phyloP scores from a whole-genome alignment of 495 filamentous ascomycete genomes.

The Neurospora tetraspora region DNA sequence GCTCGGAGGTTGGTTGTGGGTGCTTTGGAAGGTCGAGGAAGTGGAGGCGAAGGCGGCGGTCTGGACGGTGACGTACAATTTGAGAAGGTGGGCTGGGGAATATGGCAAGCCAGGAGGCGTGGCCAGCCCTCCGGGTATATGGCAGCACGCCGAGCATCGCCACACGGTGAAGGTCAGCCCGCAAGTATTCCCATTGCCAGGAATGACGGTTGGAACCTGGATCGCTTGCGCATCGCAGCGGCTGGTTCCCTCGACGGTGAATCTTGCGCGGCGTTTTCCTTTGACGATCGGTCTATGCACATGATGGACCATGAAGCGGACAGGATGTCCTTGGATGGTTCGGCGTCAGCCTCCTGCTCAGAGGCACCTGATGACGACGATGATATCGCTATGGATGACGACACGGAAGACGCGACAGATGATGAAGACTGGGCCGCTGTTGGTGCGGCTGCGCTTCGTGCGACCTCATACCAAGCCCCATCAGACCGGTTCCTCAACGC shows the following conservation, averaged over 20 bases:
- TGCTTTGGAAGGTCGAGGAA: slow-evolving; percentile 68
- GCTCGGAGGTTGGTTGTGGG: slow-evolving; percentile 80
- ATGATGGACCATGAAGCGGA: slow-evolving; percentile 85
- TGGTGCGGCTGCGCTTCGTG: slow-evolving; percentile 73
- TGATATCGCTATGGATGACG: slow-evolving; percentile 51
- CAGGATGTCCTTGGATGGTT: slow-evolving; percentile 84
- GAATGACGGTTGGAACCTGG: slow-evolving; percentile 33
- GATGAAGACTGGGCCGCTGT: slow-evolving; percentile 95
- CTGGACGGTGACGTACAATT: slow-evolving; percentile 74
- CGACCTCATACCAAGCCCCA: slow-evolving; percentile 47
- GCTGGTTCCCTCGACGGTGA: slow-evolving; percentile 28
- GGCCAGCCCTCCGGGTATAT: slow-evolving; percentile 47
- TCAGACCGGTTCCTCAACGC: slow-evolving; percentile 25
- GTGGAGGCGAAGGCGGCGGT: slow-evolving; percentile 51
- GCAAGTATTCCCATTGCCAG: slow-evolving; percentile 59
- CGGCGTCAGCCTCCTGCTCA: slow-evolving; percentile 61
- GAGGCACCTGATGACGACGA: slow-evolving; percentile 65
- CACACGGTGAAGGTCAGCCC: slow-evolving; percentile 43
- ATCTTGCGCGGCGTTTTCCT: slow-evolving; percentile 56
- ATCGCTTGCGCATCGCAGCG: slow-evolving; percentile 34
- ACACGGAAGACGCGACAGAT: slow-evolving; percentile 82
- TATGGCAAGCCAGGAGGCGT: slow-evolving; percentile 77
- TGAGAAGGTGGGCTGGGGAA: slow-evolving; percentile 94
- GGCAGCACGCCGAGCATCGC: slow-evolving; percentile 36
- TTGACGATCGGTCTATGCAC: slow-evolving; percentile 53